A percentile compares a stretch with the other conserved stretches of the same genome.
These are phyloP conservation scores for Shiraia bambusicola DNA, from an alignment of 2,329 filamentous ascomycete species.

Conservation along the genomic window DNA sequence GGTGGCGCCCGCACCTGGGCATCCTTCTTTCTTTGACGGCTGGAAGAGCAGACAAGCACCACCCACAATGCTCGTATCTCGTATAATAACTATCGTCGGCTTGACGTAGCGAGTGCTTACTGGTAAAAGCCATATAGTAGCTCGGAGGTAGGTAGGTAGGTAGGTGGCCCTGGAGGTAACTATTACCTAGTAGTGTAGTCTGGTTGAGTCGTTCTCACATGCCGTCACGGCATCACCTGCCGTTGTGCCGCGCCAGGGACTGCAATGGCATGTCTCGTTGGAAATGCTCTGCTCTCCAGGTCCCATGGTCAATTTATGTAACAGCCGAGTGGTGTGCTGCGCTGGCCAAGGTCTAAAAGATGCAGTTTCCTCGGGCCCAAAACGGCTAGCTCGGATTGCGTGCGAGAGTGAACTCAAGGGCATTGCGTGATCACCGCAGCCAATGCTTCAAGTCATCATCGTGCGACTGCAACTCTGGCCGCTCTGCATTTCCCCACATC, in stretches of 20 bases:
- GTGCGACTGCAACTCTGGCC: slow-evolving; percentile 8
- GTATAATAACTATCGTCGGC: no score
- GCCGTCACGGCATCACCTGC: not conserved
- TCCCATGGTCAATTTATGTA: slow-evolving; percentile 2
- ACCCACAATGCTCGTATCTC: no score
- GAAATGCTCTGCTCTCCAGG: not conserved
- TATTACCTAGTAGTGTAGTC: no score
- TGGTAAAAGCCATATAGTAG: not conserved
- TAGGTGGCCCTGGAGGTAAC: no score
- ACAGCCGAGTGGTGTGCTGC: slow-evolving; percentile 5
- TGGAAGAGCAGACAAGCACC: no score
- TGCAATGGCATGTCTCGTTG: no score
- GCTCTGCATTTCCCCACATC: slow-evolving; percentile 23
- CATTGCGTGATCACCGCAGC: slow-evolving; percentile 2
- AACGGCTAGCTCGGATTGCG: slow-evolving; percentile 12
- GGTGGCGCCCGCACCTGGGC: no score
- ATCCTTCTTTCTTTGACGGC: no score
- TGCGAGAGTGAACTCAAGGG: slow-evolving; percentile 3
- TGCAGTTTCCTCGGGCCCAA: slow-evolving; percentile 4
- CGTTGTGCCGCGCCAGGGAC: not conserved
- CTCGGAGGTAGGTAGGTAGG: not conserved
- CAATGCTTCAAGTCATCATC: slow-evolving; percentile 4
- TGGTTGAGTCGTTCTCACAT: no score
- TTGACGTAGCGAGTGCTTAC: no score
- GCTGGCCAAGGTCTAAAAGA: not conserved